These are phyloP conservation scores for Salinomyces thailandicus DNA, from an alignment of 2,329 filamentous ascomycete genomes.

Conservation along the genomic window DNA sequence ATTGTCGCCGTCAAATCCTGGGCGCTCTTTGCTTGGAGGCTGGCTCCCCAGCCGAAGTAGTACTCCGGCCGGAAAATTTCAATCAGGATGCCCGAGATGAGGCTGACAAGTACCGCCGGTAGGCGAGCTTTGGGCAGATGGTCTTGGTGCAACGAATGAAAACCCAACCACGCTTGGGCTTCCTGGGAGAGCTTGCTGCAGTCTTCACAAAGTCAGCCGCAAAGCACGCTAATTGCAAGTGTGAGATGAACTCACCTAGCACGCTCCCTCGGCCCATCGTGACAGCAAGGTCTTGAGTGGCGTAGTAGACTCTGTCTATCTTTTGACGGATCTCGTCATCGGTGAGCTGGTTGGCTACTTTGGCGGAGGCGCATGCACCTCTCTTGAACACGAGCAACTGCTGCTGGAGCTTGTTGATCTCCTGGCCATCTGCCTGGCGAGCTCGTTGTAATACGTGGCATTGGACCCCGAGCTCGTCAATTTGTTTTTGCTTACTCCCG, in stretches of 20 bases:
- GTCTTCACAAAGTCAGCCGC: conserved; percentile 1
- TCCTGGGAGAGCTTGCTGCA: background rate
- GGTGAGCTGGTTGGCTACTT: conserved; percentile 47
- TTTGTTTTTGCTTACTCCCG: background rate
- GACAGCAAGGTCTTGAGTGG: conserved; percentile 64
- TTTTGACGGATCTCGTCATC: conserved; percentile 54
- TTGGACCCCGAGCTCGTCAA: background rate
- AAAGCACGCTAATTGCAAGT: too few species aligned
- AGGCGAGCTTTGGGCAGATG: background rate
- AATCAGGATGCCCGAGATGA: background rate
- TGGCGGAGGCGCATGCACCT: conserved; percentile 57
- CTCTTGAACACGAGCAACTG: conserved; percentile 58
- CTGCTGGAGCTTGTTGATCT: conserved; percentile 22
- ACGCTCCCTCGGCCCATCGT: conserved; percentile 54
- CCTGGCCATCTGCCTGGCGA: background rate
- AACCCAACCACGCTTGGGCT: background rate
- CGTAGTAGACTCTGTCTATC: conserved; percentile 50
- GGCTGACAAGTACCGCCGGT: background rate
- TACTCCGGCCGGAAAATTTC: background rate
- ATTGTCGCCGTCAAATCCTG: too few species aligned
- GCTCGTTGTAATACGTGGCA: background rate
- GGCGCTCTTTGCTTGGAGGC: too few species aligned
- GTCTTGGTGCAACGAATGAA: background rate
- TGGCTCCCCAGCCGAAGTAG: conserved; percentile 1
- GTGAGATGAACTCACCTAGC: conserved; percentile 33